These are phyloP conservation scores for Synura sp. DNA, from an alignment of 352 stramenopile genomes.

Conservation along the genomic window DNA sequence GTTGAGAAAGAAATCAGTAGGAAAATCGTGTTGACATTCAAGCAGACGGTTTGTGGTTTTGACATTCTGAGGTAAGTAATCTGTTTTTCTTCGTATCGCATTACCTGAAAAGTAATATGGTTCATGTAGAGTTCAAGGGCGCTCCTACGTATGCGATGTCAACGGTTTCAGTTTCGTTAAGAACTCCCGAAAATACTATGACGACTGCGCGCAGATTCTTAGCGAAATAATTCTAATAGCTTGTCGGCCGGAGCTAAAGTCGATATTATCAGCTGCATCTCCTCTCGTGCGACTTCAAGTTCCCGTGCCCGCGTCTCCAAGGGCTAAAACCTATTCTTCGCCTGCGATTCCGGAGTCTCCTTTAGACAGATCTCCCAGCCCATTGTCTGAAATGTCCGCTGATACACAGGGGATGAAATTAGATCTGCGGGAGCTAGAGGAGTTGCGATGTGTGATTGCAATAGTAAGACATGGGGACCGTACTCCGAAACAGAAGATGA, in stretches of 20 bases:
- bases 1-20: constrained; percentile 97
- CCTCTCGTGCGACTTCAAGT: too few relatives aligned
- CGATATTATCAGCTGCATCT: too few relatives aligned
- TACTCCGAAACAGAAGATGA: constrained; percentile 99
- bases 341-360: too few relatives aligned
- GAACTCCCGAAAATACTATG: constrained; percentile 99
- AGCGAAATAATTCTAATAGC: constrained; percentile 51
- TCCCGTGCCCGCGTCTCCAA: too few relatives aligned
- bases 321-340: too few relatives aligned
- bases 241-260: constrained; percentile 8
- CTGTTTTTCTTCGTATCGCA: constrained; percentile 42
- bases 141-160: constrained; percentile 97
- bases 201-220: constrained; percentile 93
- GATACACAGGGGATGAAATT: too few relatives aligned
- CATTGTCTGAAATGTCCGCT: too few relatives aligned
- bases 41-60: constrained; percentile 98
- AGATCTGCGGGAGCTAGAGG: too few relatives aligned
- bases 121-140: constrained; percentile 47
- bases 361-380: too few relatives aligned
- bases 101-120: not conserved
- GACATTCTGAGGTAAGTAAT: constrained; percentile 85
- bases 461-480: constrained; percentile 96
- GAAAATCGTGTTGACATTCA: constrained; percentile 87
- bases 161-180: constrained; percentile 99
- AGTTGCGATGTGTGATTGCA: constrained; percentile 96